Base-by-base conservation (phyloP, 2,329 filamentous ascomycete genomes). In the Aspergillus quadrilineatus region DNA sequence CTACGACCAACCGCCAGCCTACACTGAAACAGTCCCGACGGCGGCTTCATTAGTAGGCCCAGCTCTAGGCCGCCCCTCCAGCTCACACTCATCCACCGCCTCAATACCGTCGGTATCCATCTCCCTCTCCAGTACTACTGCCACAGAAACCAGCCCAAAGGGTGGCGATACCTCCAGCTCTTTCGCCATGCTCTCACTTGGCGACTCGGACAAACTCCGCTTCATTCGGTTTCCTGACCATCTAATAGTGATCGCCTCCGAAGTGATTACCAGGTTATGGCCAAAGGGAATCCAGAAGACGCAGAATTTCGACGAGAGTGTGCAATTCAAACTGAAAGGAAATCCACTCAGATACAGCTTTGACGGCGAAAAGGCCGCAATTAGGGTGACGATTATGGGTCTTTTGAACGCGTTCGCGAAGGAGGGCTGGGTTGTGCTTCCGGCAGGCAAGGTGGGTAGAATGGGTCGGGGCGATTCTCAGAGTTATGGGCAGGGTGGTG, bases 271-370 rank as follows among this genome's bases (percentile, higher is more conserved):
- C 14, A 26, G 9, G 4, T 17, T 43, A 1, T 57, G 55, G 55
- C 49, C 49, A 10, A 52, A 57, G 17, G 55, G 55, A 9, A 53
- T 57, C 44, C 55, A 57, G 17, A 32, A n/a, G 4, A 49, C 53
- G 8, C 43, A 50, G 6, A 39, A 29, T 7, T 44, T 30, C 29
- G 50, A 49, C 43, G 55, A 57, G 0, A 44, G 44, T 9, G 14
- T 57, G 1, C 49, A 57, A n/a, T 14, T 57, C n/a, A 57, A 57
- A 15, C 29, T 57, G 4, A 39, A 28, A 12, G 55, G 55, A n/a
- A 57, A 57, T 39, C 55, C 55, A 10, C 51, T 57, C 1, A 15
- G 32, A 4, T 44, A 53, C 15, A 39, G 43, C 14, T 14, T 14
- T 6, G 55, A 57, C 29, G 43, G 41, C 3, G 55, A 57, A 30